Base-by-base conservation (phyloP, 495 filamentous ascomycete species). In the Annulohypoxylon bovei region DNA sequence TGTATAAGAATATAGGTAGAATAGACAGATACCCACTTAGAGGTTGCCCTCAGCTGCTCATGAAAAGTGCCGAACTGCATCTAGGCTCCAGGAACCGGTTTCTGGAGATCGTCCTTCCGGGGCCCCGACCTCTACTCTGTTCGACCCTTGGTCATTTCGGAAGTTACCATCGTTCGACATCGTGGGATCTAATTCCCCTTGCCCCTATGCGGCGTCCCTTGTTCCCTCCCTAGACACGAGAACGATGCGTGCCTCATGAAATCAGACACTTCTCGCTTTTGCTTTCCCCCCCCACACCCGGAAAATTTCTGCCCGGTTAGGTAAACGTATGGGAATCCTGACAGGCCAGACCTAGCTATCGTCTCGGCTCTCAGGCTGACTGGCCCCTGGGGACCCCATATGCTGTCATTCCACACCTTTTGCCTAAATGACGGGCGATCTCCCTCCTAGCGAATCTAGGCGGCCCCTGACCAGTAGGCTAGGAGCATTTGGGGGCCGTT, bases 361-460 rank as follows among this genome's bases (percentile, higher is more conserved):
- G n/a, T 61, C 65, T 68, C 65, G 70, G 65, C 62, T 69, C 61
- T 69, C 65, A 59, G 33, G 66, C 58, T 69, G 56, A 20, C 64
- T 67, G 65, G 46, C 65, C 53, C 62, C 65, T 28, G 52, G 42
- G 6, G n/a, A 35, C 18, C 46, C 60, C 65, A 65, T 69, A 62
- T 62, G 62, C n/a, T 70, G 71, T 69, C 71, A 73, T 70, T 68
- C 67, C 71, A 73, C 57, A 73, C 67, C 71, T 73, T 73, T 73
- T 73, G 71, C 71, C 71, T 73, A 73, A 73, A 73, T 73, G 62
- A 56, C 71, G 66, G 67, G 46, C 71, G 56, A 73, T 67, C 52
- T 69, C 39, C 53, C 66, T 53, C 62, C 61, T 33, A 67, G 71
- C 67, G 65, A 73, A 56, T 68, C 71, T 70, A 67, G 67, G 58